Base-by-base conservation (phyloP, 148 eudicot species). In the Amaranthus palmeri region DNA sequence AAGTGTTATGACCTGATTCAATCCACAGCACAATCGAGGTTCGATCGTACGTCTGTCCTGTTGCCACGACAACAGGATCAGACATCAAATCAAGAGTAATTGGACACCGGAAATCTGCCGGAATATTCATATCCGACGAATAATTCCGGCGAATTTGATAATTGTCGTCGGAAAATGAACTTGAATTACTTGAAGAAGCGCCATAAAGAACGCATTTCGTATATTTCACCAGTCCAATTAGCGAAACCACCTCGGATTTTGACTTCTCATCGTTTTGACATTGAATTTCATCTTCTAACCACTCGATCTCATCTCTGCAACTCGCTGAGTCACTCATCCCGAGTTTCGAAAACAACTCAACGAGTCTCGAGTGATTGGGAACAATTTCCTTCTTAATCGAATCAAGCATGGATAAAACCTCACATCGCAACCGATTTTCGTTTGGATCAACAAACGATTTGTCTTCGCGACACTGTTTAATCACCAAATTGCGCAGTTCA, bases 31-130 rank as follows among this genome's bases (percentile, higher is more conserved):
- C 70, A 25, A 93, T 90, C 2, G 96, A 88, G 11, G 65, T 7
- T 11, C 93, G 88, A 70, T 93, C 98, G n/a, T 93, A 93, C 0
- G 98, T 93, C 72, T 93, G 98, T 8, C 98, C 98, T 0, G 98
- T 93, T 3, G 97, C 80, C 17, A 87, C 91, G 4, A 93, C 92
- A 3, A 93, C 97, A 10, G 98, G 97, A 70, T 93, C 97, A 9
- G 83, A 72, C 90, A 93, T 91, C 67, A 93, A 47, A 47, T 93
- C 98, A 2, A 93, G 82, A 3, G 95, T 83, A 2, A 93, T 93
- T 61, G 98, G 95, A 53, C 98, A 93, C 69, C 89, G 86, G 68
- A 91, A 91, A 66, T 93, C 98, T 65, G 85, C 61, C 66, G 97
- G 98, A 40, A 83, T 41, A 59, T 72, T 89, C 60, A 84, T 42